Percentiles rank a stretch among this genome's conserved stretches.
phyloP scores from a whole-genome alignment of 2,329 filamentous ascomycete species.

The Botrytis tulipae region DNA sequence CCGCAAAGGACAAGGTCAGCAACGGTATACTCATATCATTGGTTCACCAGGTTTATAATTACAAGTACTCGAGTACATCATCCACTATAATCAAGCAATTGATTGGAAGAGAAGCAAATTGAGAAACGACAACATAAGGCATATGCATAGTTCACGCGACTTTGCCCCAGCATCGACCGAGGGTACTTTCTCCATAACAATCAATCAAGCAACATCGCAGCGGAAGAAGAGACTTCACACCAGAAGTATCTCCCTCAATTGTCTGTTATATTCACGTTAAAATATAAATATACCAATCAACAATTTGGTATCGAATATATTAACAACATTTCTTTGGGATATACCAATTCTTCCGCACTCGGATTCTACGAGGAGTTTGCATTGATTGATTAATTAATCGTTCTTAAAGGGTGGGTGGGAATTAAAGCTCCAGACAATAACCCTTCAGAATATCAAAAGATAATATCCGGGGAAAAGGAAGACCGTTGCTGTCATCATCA shows the following conservation, averaged over 20 bases:
- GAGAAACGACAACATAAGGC: neutral
- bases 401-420: neutral
- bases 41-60: neutral
- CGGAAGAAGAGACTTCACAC: neutral
- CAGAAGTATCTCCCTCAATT: neutral
- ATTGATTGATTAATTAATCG: neutral
- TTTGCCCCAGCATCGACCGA: neutral
- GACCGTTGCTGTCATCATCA: conserved; percentile 6
- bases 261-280: neutral
- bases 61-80: neutral
- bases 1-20: neutral
- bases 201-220: neutral
- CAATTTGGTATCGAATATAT: neutral
- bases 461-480: conserved; percentile 19
- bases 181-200: conserved; percentile 7
- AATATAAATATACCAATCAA: neutral
- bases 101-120: conserved; percentile 10
- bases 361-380: neutral
- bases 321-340: neutral
- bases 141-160: neutral
- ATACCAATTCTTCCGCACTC: neutral
- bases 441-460: neutral
- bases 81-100: neutral
- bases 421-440: neutral
- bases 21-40: neutral